Conservation (phyloP, 805 yeast species). For the Candida piceae region DNA sequence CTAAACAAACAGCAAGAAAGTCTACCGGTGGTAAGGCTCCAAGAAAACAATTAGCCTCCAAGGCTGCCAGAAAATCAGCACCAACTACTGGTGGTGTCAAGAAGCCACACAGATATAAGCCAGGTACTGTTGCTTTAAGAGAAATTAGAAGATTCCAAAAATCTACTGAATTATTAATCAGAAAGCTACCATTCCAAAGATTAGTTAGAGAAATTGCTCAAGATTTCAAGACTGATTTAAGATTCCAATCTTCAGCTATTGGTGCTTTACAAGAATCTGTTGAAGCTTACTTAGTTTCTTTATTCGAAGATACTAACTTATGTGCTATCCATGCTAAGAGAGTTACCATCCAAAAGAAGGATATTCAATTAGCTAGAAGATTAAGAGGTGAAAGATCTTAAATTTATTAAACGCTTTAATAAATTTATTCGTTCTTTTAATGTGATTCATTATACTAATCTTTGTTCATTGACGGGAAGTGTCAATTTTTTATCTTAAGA, state of each 20-base stretch:
- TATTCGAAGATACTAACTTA: constrained; percentile 96
- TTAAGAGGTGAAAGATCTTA: constrained; percentile 94
- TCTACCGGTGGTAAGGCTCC: constrained; percentile 96
- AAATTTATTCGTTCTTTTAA: neutral
- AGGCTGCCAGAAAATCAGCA: constrained; percentile 91
- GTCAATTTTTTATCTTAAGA: constrained; percentile 12
- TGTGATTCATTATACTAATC: too few species aligned
- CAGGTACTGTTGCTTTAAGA: constrained; percentile 95
- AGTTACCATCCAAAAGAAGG: constrained; percentile 98
- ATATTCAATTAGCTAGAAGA: constrained; percentile 96
- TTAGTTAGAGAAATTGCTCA: constrained; percentile 93
- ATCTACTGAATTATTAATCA: constrained; percentile 89
- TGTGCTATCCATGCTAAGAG: constrained; percentile 99
- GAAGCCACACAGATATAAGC: constrained; percentile 95
- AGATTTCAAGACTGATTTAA: constrained; percentile 87
- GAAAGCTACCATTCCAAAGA: constrained; percentile 97
- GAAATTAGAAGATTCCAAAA: constrained; percentile 98
- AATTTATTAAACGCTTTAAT: constrained; percentile 10
- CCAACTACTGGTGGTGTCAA: constrained; percentile 91
- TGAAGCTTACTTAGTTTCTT: constrained; percentile 93
- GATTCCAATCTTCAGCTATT: constrained; percentile 96
- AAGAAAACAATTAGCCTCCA: constrained; percentile 88
- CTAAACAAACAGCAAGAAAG: constrained; percentile 92
- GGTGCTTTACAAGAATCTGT: constrained; percentile 98
- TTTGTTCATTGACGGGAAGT: too few species aligned